Percentiles rank a stretch among this genome's conserved stretches.
Evolutionary conservation across 805 yeast genomes (phyloP).

Genomic region (Barnettozyma populi): DNA sequence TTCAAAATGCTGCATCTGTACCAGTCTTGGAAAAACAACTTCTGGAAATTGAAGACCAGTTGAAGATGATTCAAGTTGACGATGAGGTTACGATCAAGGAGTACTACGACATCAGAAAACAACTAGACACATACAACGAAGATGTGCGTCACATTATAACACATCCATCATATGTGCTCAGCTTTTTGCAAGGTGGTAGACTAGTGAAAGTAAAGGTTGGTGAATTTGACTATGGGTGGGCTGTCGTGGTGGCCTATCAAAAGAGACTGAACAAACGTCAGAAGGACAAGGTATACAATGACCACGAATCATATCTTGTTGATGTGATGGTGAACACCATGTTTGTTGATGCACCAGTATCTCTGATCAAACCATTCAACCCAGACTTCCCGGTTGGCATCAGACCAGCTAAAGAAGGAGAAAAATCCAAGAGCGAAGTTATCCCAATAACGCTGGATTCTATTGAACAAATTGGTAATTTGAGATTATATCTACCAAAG

Average conservation of each 20-base stretch:
- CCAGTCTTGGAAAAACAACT: slow-evolving; percentile 74
- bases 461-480: slow-evolving; percentile 67
- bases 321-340: slow-evolving; percentile 75
- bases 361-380: slow-evolving; percentile 68
- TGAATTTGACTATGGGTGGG: slow-evolving; percentile 89
- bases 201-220: slow-evolving; percentile 60
- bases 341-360: slow-evolving; percentile 81
- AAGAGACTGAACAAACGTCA: slow-evolving; percentile 65
- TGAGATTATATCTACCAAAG: slow-evolving; percentile 75
- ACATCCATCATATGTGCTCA: slow-evolving; percentile 83
- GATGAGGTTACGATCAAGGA: slow-evolving; percentile 73
- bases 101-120: slow-evolving; percentile 75
- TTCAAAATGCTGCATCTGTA: slow-evolving; percentile 87
- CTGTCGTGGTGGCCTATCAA: slow-evolving; percentile 70
- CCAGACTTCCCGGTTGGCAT: slow-evolving; percentile 85
- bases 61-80: slow-evolving; percentile 50
- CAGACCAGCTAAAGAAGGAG: slow-evolving; percentile 73
- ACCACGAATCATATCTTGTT: slow-evolving; percentile 86
- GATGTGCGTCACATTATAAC: slow-evolving; percentile 80
- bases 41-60: slow-evolving; percentile 44
- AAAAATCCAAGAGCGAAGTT: slow-evolving; percentile 64
- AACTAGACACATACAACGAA: slow-evolving; percentile 60
- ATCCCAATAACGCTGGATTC: slow-evolving; percentile 83
- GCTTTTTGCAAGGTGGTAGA: slow-evolving; percentile 87
- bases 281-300: slow-evolving; percentile 54